These are phyloP conservation scores for Lumnitzera littorea DNA, from an alignment of 345 rosid species.

Conservation along the genomic window DNA sequence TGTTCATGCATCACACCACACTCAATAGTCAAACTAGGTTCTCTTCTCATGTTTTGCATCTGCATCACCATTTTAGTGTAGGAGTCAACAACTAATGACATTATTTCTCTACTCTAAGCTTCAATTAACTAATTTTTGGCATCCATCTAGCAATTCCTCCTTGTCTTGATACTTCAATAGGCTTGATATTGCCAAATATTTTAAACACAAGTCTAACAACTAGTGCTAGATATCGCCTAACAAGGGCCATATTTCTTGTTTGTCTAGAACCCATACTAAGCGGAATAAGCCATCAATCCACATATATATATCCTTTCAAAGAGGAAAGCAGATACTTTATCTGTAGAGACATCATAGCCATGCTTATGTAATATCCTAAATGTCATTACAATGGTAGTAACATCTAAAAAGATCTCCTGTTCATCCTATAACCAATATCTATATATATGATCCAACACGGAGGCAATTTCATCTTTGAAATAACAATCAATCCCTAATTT, in stretches of 20 bases:
- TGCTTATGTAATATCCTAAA: slow-evolving; percentile 55
- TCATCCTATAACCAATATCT: slow-evolving; percentile 68
- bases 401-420: slow-evolving; percentile 58
- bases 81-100: slow-evolving; percentile 85
- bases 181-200: slow-evolving; percentile 71
- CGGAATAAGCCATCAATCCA: too few relatives aligned
- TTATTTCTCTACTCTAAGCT: slow-evolving; percentile 86
- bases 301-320: too few relatives aligned
- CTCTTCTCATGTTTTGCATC: slow-evolving; percentile 73
- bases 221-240: slow-evolving; percentile 81
- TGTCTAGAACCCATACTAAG: too few relatives aligned
- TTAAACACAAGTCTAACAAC: slow-evolving; percentile 92
- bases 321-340: too few relatives aligned
- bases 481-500: slow-evolving; percentile 63
- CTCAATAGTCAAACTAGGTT: slow-evolving; percentile 56
- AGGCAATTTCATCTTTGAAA: slow-evolving; percentile 50
- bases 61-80: slow-evolving; percentile 81
- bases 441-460: slow-evolving; percentile 48
- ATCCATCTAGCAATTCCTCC: slow-evolving; percentile 34
- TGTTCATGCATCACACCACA: slow-evolving; percentile 37
- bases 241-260: too few relatives aligned
- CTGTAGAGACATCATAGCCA: slow-evolving; percentile 71
- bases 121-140: slow-evolving; percentile 73
- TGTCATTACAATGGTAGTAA: slow-evolving; percentile 59
- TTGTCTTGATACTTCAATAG: slow-evolving; percentile 51